Conservation (phyloP, 1,284 basidiomycete species). For the Moniliophthora roreri region DNA sequence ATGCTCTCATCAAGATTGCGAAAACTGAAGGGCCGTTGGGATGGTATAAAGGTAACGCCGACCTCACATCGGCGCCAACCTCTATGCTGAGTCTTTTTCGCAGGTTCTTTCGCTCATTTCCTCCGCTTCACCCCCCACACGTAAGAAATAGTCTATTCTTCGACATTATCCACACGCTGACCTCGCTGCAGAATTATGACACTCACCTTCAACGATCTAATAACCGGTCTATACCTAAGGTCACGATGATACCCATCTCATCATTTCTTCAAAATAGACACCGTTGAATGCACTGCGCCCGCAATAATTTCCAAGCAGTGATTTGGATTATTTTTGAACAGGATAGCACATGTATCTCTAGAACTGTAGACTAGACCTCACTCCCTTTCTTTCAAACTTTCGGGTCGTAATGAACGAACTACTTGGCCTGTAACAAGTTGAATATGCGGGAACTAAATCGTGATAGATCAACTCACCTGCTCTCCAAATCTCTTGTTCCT, state of each 20-base stretch:
- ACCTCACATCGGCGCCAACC: no score
- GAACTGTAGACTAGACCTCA: no score
- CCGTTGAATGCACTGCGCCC: no score
- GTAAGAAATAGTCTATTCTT: conserved; percentile 33
- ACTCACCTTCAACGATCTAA: conserved; percentile 84
- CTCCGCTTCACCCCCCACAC: conserved; percentile 93
- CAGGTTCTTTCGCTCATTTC: conserved; percentile 90
- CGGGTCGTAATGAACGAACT: conserved; percentile 77
- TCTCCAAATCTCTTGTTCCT: conserved; percentile 97
- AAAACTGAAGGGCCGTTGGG: conserved; percentile 88
- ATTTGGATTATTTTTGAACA: no score
- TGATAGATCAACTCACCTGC: conserved; percentile 60
- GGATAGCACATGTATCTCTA: no score
- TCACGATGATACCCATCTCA: conserved; percentile 15
- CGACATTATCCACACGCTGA: conserved; percentile 3
- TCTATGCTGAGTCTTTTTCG: background rate
- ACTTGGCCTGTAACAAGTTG: conserved; percentile 54
- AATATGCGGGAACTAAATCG: conserved; percentile 4
- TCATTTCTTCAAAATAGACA: no score
- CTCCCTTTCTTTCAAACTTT: conserved; percentile 32
- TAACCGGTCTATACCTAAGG: conserved; percentile 71
- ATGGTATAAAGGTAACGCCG: conserved; percentile 94
- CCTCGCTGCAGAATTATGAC: conserved; percentile 89
- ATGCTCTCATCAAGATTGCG: conserved; percentile 95
- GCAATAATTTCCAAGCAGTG: no score